Evolutionary conservation across 2,329 filamentous ascomycete species (phyloP).

Genomic region (Myriangium duriaei): DNA sequence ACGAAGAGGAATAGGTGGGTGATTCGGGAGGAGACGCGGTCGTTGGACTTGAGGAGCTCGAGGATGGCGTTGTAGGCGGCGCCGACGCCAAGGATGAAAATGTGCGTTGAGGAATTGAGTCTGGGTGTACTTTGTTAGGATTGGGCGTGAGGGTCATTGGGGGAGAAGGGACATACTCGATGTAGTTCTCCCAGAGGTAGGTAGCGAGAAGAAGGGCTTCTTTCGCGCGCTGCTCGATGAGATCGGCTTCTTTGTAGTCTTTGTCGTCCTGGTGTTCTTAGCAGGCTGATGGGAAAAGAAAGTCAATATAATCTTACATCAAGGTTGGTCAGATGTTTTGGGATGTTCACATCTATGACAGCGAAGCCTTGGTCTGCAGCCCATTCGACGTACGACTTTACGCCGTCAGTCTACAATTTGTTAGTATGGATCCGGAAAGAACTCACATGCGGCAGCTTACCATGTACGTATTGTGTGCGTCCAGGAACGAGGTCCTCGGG

Average conservation of each 20-base stretch:
- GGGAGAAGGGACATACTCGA: slow-evolving; percentile 54
- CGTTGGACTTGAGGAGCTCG: slow-evolving; percentile 57
- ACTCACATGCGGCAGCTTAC: slow-evolving; percentile 42
- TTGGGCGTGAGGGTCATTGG: no score
- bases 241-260: slow-evolving; percentile 37
- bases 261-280: slow-evolving; percentile 18
- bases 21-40: slow-evolving; percentile 19
- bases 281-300: background rate
- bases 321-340: slow-evolving; percentile 56
- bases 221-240: slow-evolving; percentile 23
- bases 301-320: slow-evolving; percentile 34
- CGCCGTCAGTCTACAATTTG: slow-evolving; percentile 58
- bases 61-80: slow-evolving; percentile 76
- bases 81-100: slow-evolving; percentile 83
- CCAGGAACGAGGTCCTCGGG: slow-evolving; percentile 52
- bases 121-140: slow-evolving; percentile 32
- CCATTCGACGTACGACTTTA: slow-evolving; percentile 75
- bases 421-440: slow-evolving; percentile 28
- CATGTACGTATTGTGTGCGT: slow-evolving; percentile 77
- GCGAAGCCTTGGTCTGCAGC: slow-evolving; percentile 63
- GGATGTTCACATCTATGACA: slow-evolving; percentile 85
- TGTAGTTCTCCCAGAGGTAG: slow-evolving; percentile 95
- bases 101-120: slow-evolving; percentile 52
- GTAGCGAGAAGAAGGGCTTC: slow-evolving; percentile 58
- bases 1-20: slow-evolving; percentile 9